Conservation (phyloP, 805 yeast species). For the Schizosaccharomyces japonicus region DNA sequence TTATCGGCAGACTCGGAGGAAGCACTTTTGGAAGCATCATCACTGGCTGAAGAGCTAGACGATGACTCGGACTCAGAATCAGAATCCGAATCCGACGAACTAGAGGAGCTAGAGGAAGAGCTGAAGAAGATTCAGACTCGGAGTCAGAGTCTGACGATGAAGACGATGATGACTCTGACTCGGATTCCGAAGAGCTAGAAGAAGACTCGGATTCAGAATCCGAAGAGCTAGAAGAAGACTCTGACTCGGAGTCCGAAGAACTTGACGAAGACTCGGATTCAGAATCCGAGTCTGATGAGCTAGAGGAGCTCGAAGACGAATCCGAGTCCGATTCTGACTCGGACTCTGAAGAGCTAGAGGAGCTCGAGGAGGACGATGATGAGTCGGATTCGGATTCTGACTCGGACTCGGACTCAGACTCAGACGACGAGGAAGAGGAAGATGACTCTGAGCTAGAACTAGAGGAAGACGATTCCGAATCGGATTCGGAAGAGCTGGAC, state of each 20-base stretch:
- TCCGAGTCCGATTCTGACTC: constrained; percentile 7
- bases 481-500: neutral
- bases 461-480: neutral
- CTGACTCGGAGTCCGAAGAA: constrained; percentile 6
- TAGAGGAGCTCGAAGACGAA: constrained; percentile 3
- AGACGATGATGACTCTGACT: neutral
- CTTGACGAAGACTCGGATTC: constrained; percentile 5
- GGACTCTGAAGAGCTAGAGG: constrained; percentile 3
- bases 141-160: neutral
- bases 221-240: constrained; percentile 5
- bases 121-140: neutral
- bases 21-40: neutral
- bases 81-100: neutral
- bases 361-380: neutral
- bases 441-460: neutral
- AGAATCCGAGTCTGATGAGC: constrained; percentile 2
- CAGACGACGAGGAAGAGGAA: neutral
- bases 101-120: neutral
- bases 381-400: neutral
- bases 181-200: constrained; percentile 16
- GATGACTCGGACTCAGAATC: neutral
- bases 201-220: neutral
- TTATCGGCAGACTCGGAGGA: neutral
- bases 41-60: neutral
- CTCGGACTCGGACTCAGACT: neutral